Evolutionary conservation across 2,329 filamentous ascomycete genomes (phyloP).

Genomic region (Cladobotryum mycophilum): DNA sequence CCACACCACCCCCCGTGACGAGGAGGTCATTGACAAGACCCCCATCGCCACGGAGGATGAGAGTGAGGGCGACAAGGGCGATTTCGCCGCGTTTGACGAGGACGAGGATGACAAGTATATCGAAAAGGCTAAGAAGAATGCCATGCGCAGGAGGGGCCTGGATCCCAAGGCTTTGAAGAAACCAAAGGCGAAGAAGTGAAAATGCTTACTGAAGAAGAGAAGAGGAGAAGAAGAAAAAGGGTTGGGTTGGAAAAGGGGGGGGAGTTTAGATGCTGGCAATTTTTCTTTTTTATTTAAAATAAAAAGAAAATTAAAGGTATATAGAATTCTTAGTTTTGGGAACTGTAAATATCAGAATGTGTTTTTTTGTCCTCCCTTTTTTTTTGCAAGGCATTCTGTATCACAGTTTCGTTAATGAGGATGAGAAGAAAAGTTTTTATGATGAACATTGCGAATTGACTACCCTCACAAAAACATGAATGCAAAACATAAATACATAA

Average conservation of each 20-base stretch:
- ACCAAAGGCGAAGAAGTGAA: constrained; percentile 10
- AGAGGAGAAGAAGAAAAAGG: constrained; percentile 7
- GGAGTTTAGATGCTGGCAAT: background rate
- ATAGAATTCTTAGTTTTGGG: background rate
- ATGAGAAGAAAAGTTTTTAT: background rate
- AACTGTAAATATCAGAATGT: background rate
- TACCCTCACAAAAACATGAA: background rate
- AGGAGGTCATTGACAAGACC: constrained; percentile 59
- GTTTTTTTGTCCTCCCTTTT: background rate
- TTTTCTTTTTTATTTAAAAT: background rate
- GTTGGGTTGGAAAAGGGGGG: background rate
- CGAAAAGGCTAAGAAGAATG: constrained; percentile 64
- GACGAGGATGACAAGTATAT: constrained; percentile 67
- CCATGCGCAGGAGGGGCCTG: constrained; percentile 66
- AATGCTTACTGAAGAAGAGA: constrained; percentile 4
- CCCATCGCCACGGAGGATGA: constrained; percentile 52
- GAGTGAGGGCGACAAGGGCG: constrained; percentile 33
- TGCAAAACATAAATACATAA: too few species aligned
- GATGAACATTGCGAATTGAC: background rate
- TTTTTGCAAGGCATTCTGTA: background rate
- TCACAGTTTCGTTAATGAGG: background rate
- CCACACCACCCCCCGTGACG: constrained; percentile 15
- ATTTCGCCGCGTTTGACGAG: constrained; percentile 69
- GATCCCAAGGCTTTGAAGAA: constrained; percentile 51
- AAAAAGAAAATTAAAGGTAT: background rate